Conservation (phyloP, 176 grass and related monocot species). For the Musa itinerans region DNA sequence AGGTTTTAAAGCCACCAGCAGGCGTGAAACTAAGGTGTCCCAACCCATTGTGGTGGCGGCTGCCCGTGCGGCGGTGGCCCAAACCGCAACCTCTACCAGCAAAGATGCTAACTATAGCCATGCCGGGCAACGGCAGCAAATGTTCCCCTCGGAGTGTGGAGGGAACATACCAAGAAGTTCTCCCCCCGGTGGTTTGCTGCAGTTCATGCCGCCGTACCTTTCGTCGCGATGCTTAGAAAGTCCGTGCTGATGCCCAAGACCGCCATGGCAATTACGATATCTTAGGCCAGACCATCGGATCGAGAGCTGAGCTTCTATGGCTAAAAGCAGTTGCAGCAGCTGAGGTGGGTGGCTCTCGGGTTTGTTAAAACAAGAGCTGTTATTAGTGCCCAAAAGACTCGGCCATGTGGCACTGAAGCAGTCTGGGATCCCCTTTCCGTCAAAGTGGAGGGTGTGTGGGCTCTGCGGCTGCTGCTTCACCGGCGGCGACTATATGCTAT, state of each 20-base stretch:
- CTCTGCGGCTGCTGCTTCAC: not conserved
- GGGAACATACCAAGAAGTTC: constrained; percentile 71
- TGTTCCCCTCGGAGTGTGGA: constrained; percentile 78
- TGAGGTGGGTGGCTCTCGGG: constrained; percentile 5
- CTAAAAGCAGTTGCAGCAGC: constrained; percentile 36
- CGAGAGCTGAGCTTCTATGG: constrained; percentile 68
- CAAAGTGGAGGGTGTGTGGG: constrained; percentile 7
- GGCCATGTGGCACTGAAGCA: constrained; percentile 19
- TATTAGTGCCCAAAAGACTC: constrained; percentile 26
- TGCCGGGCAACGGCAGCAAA: constrained; percentile 70
- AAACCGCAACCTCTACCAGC: constrained; percentile 47
- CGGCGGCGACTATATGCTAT: constrained; percentile 3
- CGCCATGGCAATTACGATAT: constrained; percentile 73
- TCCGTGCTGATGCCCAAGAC: constrained; percentile 70
- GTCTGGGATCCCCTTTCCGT: constrained; percentile 46
- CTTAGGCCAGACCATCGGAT: constrained; percentile 69
- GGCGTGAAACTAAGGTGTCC: constrained; percentile 64
- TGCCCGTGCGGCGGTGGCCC: constrained; percentile 51
- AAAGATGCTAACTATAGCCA: constrained; percentile 61
- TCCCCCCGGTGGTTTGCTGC: constrained; percentile 56
- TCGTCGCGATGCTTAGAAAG: constrained; percentile 82
- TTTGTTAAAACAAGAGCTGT: not conserved
- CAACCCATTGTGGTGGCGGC: constrained; percentile 43
- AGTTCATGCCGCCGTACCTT: constrained; percentile 67
- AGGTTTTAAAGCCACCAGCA: constrained; percentile 55